These are phyloP conservation scores for Paracoccidioides brasiliensis DNA, from an alignment of 2,329 filamentous ascomycete genomes.

Conservation along the genomic window DNA sequence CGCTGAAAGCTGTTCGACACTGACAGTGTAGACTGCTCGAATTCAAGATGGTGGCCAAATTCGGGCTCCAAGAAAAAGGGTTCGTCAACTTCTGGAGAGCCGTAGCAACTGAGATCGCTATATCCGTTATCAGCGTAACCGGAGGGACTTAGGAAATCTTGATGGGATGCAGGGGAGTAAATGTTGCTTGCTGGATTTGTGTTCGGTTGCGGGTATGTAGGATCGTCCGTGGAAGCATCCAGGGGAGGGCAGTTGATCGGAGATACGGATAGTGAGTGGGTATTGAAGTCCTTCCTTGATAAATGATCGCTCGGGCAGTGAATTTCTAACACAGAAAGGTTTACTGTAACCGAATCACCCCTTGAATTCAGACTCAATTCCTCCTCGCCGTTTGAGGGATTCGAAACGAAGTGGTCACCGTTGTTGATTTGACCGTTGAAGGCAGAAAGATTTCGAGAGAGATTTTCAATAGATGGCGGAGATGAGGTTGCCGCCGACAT, in stretches of 20 bases:
- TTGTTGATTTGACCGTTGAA: conserved; percentile 21
- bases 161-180: conserved; percentile 13
- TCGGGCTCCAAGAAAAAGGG: conserved; percentile 13
- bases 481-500: conserved; percentile 17
- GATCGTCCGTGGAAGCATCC: neutral
- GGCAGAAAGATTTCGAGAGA: conserved; percentile 16
- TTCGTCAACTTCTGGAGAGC: conserved; percentile 9
- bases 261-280: conserved; percentile 2
- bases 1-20: neutral
- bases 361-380: conserved; percentile 22
- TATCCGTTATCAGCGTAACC: conserved; percentile 19
- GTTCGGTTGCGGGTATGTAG: conserved; percentile 7
- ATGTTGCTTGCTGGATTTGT: conserved; percentile 7
- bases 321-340: conserved; percentile 1
- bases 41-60: conserved; percentile 11
- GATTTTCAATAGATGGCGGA: conserved; percentile 6
- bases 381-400: conserved; percentile 27
- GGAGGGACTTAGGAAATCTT: conserved; percentile 20
- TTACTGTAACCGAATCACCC: conserved; percentile 15
- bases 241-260: neutral
- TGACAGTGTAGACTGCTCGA: neutral
- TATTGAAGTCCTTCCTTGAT: neutral
- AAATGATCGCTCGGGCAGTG: neutral
- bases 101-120: conserved; percentile 19
- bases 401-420: conserved; percentile 28